Evolutionary conservation across 371 early-diverging fungal species (phyloP).

Genomic region (Syncephalastrum racemosum): DNA sequence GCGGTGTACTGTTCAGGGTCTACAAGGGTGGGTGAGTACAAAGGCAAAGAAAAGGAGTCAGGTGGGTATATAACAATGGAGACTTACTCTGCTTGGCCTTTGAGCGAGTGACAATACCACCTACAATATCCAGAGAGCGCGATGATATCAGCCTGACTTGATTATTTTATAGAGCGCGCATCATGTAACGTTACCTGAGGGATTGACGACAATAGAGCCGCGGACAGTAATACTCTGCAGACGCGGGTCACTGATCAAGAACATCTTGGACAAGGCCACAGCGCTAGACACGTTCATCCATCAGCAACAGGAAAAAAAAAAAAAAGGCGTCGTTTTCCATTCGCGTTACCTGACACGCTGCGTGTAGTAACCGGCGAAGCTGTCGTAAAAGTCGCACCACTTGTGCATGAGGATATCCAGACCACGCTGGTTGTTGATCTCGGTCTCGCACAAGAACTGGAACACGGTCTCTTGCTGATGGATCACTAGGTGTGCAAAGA

Average conservation of each 20-base stretch:
- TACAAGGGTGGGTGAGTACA: constrained; percentile 19
- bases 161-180: neutral
- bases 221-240: constrained; percentile 69
- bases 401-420: constrained; percentile 66
- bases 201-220: constrained; percentile 77
- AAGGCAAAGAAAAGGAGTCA: neutral
- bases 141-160: neutral
- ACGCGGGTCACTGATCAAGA: constrained; percentile 64
- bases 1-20: constrained; percentile 79
- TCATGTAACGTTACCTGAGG: constrained; percentile 43
- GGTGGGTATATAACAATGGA: neutral
- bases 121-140: constrained; percentile 1
- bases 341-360: constrained; percentile 70
- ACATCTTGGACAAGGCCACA: constrained; percentile 76
- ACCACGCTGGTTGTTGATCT: constrained; percentile 58
- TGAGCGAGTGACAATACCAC: constrained; percentile 61
- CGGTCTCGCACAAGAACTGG: constrained; percentile 60
- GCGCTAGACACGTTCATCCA: constrained; percentile 48
- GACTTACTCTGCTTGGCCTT: constrained; percentile 51
- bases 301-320: constrained; percentile 3
- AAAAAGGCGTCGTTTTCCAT: neutral
- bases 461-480: constrained; percentile 70
- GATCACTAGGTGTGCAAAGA: constrained; percentile 82
- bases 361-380: constrained; percentile 73
- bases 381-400: constrained; percentile 79